Evolutionary conservation across 768 basidiomycete genomes (phyloP).

Genomic region (Scleroderma citrinum): DNA sequence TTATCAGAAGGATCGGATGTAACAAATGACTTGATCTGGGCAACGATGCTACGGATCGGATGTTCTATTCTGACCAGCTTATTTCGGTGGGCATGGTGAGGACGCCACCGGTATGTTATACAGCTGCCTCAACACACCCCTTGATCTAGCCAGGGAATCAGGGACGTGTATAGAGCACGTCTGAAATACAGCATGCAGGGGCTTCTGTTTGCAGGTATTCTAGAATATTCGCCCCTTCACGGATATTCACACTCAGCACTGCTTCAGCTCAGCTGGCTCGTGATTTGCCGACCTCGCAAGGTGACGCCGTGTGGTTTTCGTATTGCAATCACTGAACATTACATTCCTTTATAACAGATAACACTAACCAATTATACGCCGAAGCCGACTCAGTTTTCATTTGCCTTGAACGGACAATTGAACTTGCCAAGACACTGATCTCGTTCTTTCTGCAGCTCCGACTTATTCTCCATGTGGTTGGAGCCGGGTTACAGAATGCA

Average conservation of each 20-base stretch:
- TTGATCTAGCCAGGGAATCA: constrained; percentile 2
- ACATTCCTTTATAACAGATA: constrained; percentile 4
- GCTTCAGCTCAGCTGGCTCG: constrained; percentile 11
- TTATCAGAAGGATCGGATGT: constrained; percentile 3
- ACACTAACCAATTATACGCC: not conserved
- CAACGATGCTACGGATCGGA: constrained; percentile 7
- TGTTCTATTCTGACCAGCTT: constrained; percentile 15
- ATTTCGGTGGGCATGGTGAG: constrained; percentile 17
- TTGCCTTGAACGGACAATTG: constrained; percentile 10
- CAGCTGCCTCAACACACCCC: not conserved
- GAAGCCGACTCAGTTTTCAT: not conserved
- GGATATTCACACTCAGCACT: not conserved
- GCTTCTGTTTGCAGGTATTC: constrained; percentile 15
- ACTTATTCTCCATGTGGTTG: constrained; percentile 13
- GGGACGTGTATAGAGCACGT: constrained; percentile 9
- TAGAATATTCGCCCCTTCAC: not conserved
- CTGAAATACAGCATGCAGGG: constrained; percentile 17
- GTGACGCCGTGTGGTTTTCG: constrained; percentile 1
- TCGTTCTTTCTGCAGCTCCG: constrained; percentile 22
- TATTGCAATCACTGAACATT: not conserved
- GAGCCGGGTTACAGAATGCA: constrained; percentile 9
- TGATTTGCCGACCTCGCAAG: constrained; percentile 20
- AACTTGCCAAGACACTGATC: constrained; percentile 4
- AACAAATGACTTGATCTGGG: constrained; percentile 6
- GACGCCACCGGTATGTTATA: not conserved